Evolutionary conservation across 495 filamentous ascomycete species (phyloP), one percentile per base, ranked within the genome.

Genomic region (Hypoxylon fragiforme): DNA sequence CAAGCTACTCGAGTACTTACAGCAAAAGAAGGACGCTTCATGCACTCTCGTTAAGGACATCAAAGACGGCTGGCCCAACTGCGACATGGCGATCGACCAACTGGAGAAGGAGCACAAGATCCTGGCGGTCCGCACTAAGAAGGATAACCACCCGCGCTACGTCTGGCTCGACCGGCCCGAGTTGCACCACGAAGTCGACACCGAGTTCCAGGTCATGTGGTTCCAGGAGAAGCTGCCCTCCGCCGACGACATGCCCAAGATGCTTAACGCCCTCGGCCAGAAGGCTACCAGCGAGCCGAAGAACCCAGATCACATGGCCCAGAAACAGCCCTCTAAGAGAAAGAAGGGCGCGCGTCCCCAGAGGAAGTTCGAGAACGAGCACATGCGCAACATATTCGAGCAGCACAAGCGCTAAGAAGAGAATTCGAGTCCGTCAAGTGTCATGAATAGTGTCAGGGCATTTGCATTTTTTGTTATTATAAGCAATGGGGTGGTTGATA

Each of bases 51-150:
- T 97, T 40, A 89, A 88, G 64, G 90, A 96, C 50, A 78, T 98
- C 20, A 92, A 92, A 67, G 94, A 98, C 64, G 95, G 95, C 20
- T 98, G 94, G 94, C 82, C 85, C 4, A 85, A 85, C 52, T 91
- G 88, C 54, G 82, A 90, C 36, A 80, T 85, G 12, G 79, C 87
- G 1, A 88, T 98, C 71, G 80, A 83, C 50, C 77, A 83, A 57
- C 74, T 97, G 47, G 94, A 97, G 76, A 70, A 70, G 14, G 82
- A 87, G 59, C 86, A 89, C 46, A 86, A 87, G 71, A 75, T 97
- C 9, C 75, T 97, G 14, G 88, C 96, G 12, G 87, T 87, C 20
- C 81, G 91, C 31, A 92, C 91, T 48, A 95, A 95, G 76, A 97
- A 97, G 73, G 95, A 97, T 64, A 86, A 89, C 57, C 81, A 85